A percentile compares a stretch with the other conserved stretches of the same genome.
These are phyloP conservation scores for Barnettozyma siamensis DNA, from an alignment of 805 yeast species.

Conservation along the genomic window DNA sequence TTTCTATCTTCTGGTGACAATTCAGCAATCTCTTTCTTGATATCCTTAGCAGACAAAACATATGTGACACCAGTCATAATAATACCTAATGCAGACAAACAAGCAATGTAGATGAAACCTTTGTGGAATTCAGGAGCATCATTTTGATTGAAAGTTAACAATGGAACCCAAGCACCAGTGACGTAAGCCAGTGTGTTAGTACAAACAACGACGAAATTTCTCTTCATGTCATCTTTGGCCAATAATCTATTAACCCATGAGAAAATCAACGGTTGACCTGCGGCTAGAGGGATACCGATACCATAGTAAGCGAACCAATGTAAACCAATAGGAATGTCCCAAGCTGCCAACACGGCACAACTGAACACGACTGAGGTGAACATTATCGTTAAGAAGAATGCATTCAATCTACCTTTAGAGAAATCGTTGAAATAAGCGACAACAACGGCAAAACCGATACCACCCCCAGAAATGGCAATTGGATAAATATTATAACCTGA, in stretches of 20 bases:
- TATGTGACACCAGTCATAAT: not conserved
- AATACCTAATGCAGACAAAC: conserved; percentile 4
- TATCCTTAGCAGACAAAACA: conserved; percentile 1
- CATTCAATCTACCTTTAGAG: conserved; percentile 31
- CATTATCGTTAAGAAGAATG: conserved; percentile 31
- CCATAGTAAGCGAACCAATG: conserved; percentile 48
- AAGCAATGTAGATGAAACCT: conserved; percentile 35
- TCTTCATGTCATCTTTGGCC: conserved; percentile 28
- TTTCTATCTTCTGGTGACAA: not conserved
- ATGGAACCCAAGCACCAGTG: conserved; percentile 37
- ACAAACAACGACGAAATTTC: conserved; percentile 33
- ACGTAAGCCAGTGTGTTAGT: conserved; percentile 40
- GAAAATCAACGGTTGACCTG: conserved; percentile 53
- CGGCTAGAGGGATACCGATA: conserved; percentile 40
- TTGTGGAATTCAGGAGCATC: conserved; percentile 32
- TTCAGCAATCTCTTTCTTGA: not conserved
- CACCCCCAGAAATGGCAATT: conserved; percentile 33
- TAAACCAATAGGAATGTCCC: conserved; percentile 43
- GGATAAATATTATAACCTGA: conserved; percentile 38
- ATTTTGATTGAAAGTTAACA: conserved; percentile 34
- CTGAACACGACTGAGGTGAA: conserved; percentile 39
- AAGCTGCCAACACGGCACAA: conserved; percentile 37
- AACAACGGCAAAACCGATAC: conserved; percentile 32
- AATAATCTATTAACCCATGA: conserved; percentile 50
- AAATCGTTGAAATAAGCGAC: conserved; percentile 35